Conservation (phyloP, 345 rosid genomes). For the Populus simonii region DNA sequence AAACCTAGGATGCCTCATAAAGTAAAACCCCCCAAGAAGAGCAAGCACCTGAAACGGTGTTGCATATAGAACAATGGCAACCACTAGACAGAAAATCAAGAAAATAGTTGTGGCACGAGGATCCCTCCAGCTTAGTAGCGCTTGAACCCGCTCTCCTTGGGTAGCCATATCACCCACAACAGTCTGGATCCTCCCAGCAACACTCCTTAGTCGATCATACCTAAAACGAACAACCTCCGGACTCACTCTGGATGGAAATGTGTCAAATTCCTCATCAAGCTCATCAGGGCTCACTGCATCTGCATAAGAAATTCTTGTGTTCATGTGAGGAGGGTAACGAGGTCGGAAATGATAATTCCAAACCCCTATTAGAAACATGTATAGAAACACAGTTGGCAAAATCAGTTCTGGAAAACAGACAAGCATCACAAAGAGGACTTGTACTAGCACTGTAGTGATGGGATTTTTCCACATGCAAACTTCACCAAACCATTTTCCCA, state of each 20-base stretch:
- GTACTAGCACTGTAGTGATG: conserved; percentile 27
- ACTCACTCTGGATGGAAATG: conserved; percentile 22
- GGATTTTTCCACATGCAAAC: conserved; percentile 29
- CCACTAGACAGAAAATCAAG: conserved; percentile 17
- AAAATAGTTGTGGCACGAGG: conserved; percentile 28
- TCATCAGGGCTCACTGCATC: conserved; percentile 29
- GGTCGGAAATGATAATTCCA: conserved; percentile 30
- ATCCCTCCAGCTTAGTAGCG: conserved; percentile 30
- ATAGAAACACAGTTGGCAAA: conserved; percentile 24
- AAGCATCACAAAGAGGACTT: conserved; percentile 27
- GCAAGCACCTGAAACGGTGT: conserved; percentile 27
- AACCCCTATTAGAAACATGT: conserved; percentile 28
- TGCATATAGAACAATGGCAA: conserved; percentile 26
- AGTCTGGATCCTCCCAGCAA: conserved; percentile 33
- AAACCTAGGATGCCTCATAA: conserved; percentile 33
- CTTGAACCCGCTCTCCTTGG: conserved; percentile 30
- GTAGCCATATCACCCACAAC: conserved; percentile 31
- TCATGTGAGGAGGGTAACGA: conserved; percentile 33
- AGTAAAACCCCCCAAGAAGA: conserved; percentile 20
- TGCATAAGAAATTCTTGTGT: conserved; percentile 24
- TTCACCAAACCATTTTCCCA: conserved; percentile 27
- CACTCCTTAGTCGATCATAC: conserved; percentile 30
- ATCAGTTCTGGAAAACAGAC: conserved; percentile 29
- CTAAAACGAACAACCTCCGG: conserved; percentile 23
- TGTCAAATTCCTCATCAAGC: conserved; percentile 32